Base-by-base conservation (phyloP, 768 basidiomycete species). In the Gymnopilus dilepis region DNA sequence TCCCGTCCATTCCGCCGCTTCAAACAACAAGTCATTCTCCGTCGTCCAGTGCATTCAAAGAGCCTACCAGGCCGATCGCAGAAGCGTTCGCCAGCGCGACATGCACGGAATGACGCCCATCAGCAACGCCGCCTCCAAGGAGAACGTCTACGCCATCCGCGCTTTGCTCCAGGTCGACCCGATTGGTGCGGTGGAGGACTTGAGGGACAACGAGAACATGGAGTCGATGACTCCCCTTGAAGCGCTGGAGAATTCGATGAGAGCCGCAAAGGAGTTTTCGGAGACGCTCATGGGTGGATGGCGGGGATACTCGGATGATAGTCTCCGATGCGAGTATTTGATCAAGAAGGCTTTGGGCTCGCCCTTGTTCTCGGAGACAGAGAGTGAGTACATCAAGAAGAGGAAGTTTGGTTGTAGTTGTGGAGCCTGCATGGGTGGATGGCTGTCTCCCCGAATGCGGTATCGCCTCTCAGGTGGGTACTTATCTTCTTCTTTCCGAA, bases 381-480 rank as follows among this genome's bases (percentile, higher is more conserved):
- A 55, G 26, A 19, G 17, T 2, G 52, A 47, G 33, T 60, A 55
- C 24, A 15, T 56, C 8, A 45, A 33, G 31, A 60, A 55, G 48
- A 58, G 24, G 53, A 66, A 64, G 48, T 65, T 61, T 50, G 67
- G 65, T 12, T 67, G 65, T 59, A 64, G 62, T 2, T 68, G 65
- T 28, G 67, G 65, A 21, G 28, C 11, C 7, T 66, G 67, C 19
- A 45, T 53, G 8, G 59, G 48, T 47, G 67, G 67, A 19, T 68
- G 62, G 61, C 21, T 68, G 38, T 63, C 64, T 0, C 61, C 59
- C 1, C 28, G 65, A 19, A 69, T 62, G 55, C 24, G 64, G 33
- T 65, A 62, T 15, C 64, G 63, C n/a, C 52, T 69, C 3, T 15
- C 30, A 43, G 59, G 70, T 71, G 41, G 58, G 57, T 28, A 9